Conservation (phyloP, 306 rosid genomes). For the Oxytropis ochrocephala region DNA sequence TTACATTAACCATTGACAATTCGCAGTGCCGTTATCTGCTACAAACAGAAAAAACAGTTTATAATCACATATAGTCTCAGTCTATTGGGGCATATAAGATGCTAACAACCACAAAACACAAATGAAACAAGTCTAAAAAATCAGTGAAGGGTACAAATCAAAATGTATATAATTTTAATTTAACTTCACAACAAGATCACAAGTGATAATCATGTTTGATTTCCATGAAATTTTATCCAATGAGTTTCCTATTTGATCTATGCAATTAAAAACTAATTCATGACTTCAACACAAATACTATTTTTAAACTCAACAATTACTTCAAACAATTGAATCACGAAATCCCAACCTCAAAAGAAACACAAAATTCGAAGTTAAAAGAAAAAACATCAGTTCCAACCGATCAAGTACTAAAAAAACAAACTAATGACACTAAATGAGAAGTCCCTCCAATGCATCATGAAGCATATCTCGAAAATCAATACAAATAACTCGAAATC, state of each 20-base stretch:
- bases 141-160: not conserved
- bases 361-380: not conserved
- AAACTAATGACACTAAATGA: slow-evolving; percentile 15
- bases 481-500: not conserved
- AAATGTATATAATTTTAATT: slow-evolving; percentile 11
- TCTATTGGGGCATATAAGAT: not conserved
- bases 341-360: slow-evolving; percentile 7
- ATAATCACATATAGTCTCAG: not conserved
- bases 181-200: slow-evolving; percentile 18
- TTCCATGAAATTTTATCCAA: not conserved
- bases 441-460: not conserved
- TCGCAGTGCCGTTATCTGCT: slow-evolving; percentile 8
- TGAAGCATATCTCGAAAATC: not conserved
- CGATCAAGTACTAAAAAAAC: not conserved
- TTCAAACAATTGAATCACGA: slow-evolving; percentile 10
- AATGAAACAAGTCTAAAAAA: not conserved
- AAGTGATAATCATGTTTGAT: not conserved
- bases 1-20: slow-evolving; percentile 28
- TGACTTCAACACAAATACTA: not conserved
- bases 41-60: slow-evolving; percentile 9
- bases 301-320: not conserved
- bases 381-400: not conserved
- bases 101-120: slow-evolving; percentile 9
- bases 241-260: slow-evolving; percentile 1
- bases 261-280: slow-evolving; percentile 3